These are phyloP conservation scores for Malassezia restricta DNA, from an alignment of 1,284 basidiomycete genomes.

Conservation along the genomic window DNA sequence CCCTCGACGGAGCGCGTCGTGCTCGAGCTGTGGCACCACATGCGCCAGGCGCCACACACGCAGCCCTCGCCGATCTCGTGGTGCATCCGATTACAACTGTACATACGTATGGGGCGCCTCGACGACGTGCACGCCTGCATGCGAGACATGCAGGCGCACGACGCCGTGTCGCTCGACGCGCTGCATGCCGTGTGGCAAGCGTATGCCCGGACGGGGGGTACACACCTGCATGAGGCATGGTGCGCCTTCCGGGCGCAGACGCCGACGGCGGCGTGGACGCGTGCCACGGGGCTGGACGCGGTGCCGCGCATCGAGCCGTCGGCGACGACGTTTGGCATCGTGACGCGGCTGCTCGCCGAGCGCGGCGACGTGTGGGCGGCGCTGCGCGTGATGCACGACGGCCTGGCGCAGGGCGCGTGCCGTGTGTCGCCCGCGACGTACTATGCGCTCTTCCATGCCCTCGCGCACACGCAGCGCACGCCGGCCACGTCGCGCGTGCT, in stretches of 20 bases:
- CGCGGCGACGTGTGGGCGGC: slow-evolving; percentile 7
- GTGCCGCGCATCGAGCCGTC: slow-evolving; percentile 1
- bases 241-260: background rate
- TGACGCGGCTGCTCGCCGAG: slow-evolving; percentile 2
- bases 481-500: background rate
- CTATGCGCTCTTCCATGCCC: slow-evolving; percentile 8
- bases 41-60: background rate
- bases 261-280: background rate
- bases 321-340: slow-evolving; percentile 7
- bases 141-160: background rate
- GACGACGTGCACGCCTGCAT: background rate
- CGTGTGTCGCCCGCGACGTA: slow-evolving; percentile 3
- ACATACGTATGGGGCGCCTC: background rate
- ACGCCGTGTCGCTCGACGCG: background rate
- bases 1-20: background rate
- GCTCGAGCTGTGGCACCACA: background rate
- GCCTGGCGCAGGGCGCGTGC: background rate
- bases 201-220: background rate
- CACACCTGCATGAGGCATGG: background rate
- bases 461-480: background rate
- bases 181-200: slow-evolving; percentile 4
- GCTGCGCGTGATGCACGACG: slow-evolving; percentile 12
- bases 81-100: slow-evolving; percentile 6
- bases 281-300: background rate
- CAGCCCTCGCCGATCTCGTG: slow-evolving; percentile 6